Percentiles rank a stretch among this genome's conserved stretches.
Evolutionary conservation across 768 basidiomycete genomes (phyloP).

Genomic region (Mycena venus): DNA sequence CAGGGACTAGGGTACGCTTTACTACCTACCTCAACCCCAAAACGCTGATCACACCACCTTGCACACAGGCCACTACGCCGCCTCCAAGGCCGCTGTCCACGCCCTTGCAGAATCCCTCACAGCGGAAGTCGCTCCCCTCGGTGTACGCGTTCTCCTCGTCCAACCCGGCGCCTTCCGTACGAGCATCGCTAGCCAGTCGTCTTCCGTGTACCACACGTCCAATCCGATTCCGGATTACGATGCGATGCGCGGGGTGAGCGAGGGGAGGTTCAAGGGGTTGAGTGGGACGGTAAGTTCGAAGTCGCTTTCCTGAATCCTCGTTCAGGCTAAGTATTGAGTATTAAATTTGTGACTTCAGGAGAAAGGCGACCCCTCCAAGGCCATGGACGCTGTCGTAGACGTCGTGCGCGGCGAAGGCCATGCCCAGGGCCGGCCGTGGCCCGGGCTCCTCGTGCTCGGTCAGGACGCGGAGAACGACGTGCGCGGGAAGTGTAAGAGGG

Average conservation of each 20-base stretch:
- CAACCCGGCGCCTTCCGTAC: slow-evolving; percentile 60
- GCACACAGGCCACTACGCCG: slow-evolving; percentile 51
- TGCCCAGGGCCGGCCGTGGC: slow-evolving; percentile 38
- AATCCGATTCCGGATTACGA: slow-evolving; percentile 54
- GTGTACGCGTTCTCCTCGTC: slow-evolving; percentile 54
- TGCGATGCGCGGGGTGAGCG: slow-evolving; percentile 33
- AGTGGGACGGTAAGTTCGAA: slow-evolving; percentile 12
- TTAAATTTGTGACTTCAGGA: too few species aligned
- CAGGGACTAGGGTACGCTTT: slow-evolving; percentile 29
- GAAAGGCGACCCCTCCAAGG: slow-evolving; percentile 47
- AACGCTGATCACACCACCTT: background rate
- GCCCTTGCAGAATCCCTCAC: slow-evolving; percentile 55
- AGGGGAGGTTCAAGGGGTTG: slow-evolving; percentile 27
- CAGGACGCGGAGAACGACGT: slow-evolving; percentile 43
- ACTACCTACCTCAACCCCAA: too few species aligned
- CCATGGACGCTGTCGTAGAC: slow-evolving; percentile 47
- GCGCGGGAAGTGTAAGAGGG: slow-evolving; percentile 35
- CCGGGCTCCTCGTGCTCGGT: slow-evolving; percentile 41
- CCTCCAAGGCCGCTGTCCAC: slow-evolving; percentile 59
- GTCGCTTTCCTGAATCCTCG: background rate
- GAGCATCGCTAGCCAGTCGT: slow-evolving; percentile 41
- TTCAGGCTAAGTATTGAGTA: too few species aligned
- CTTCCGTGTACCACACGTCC: slow-evolving; percentile 31
- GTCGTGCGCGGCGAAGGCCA: slow-evolving; percentile 49
- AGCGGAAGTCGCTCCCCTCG: slow-evolving; percentile 52